Conservation (phyloP, 2,329 filamentous ascomycete species). For the Knoxdaviesia proteae region DNA sequence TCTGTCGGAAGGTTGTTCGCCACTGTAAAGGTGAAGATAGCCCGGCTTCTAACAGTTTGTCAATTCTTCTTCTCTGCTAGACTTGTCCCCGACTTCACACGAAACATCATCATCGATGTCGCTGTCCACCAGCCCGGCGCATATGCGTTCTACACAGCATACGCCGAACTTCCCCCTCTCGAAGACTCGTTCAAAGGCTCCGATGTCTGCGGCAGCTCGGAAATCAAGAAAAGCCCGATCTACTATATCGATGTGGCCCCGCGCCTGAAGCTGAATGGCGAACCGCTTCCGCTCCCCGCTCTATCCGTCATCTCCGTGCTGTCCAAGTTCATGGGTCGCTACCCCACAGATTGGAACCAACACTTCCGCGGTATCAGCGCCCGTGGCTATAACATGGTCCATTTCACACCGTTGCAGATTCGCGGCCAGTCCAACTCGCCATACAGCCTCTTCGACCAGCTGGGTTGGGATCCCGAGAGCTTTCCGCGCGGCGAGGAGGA, state of each 20-base stretch:
- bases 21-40: neutral
- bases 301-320: constrained; percentile 84
- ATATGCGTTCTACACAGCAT: constrained; percentile 88
- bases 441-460: constrained; percentile 89
- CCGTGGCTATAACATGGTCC: constrained; percentile 95
- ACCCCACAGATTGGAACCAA: constrained; percentile 73
- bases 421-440: constrained; percentile 85
- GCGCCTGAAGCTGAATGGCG: constrained; percentile 50
- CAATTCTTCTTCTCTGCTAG: constrained; percentile 20
- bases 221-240: constrained; percentile 42
- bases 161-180: constrained; percentile 66
- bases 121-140: constrained; percentile 67
- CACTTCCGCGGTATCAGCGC: constrained; percentile 75
- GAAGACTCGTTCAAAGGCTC: constrained; percentile 25
- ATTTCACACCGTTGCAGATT: constrained; percentile 85
- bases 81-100: constrained; percentile 80
- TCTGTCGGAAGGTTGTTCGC: constrained; percentile 1
- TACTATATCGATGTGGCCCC: constrained; percentile 95
- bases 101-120: constrained; percentile 73
- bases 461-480: constrained; percentile 59
- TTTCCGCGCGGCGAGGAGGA: constrained; percentile 79
- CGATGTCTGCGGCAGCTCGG: neutral
- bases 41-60: neutral
- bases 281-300: constrained; percentile 61
- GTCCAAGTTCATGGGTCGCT: constrained; percentile 95